phyloP scores from a whole-genome alignment of 192 early-diverging fungal genomes.

The Coemansia sp. region DNA sequence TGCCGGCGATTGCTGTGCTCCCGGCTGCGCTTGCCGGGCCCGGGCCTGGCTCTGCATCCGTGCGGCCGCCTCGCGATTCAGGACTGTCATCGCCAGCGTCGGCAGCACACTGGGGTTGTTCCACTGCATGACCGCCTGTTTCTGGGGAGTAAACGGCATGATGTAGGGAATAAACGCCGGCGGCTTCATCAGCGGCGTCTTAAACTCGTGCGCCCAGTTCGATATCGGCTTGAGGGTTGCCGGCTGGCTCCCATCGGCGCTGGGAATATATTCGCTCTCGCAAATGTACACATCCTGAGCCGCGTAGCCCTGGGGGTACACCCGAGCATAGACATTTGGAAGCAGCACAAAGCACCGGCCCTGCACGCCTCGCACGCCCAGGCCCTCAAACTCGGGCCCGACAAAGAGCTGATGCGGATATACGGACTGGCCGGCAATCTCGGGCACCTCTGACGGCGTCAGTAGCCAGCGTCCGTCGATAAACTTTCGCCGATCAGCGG shows the following conservation, averaged over 20 bases:
- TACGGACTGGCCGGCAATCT: slow-evolving; percentile 35
- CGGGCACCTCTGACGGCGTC: slow-evolving; percentile 47
- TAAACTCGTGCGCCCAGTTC: slow-evolving; percentile 49
- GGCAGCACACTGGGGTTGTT: slow-evolving; percentile 31
- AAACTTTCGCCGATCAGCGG: slow-evolving; percentile 41
- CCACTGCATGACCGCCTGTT: slow-evolving; percentile 28
- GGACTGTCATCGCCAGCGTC: slow-evolving; percentile 29
- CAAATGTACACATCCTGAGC: slow-evolving; percentile 43
- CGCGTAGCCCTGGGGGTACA: slow-evolving; percentile 41
- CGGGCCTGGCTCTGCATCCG: slow-evolving; percentile 21
- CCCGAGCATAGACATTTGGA: slow-evolving; percentile 41
- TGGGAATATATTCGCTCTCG: slow-evolving; percentile 34
- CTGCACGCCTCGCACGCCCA: slow-evolving; percentile 37
- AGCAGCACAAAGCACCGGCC: slow-evolving; percentile 47
- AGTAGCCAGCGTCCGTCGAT: slow-evolving; percentile 50
- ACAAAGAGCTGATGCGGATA: slow-evolving; percentile 51
- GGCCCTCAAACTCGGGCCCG: slow-evolving; percentile 30
- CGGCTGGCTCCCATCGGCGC: slow-evolving; percentile 2
- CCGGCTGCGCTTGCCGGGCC: neutral
- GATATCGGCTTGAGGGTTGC: slow-evolving; percentile 23
- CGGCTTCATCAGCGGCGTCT: slow-evolving; percentile 44
- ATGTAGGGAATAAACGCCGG: slow-evolving; percentile 43
- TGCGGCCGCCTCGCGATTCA: slow-evolving; percentile 39
- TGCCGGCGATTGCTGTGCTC: neutral
- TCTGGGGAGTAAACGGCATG: slow-evolving; percentile 26